Evolutionary conservation across 768 basidiomycete genomes (phyloP).

Genomic region (Dacryopinax primogenitus): DNA sequence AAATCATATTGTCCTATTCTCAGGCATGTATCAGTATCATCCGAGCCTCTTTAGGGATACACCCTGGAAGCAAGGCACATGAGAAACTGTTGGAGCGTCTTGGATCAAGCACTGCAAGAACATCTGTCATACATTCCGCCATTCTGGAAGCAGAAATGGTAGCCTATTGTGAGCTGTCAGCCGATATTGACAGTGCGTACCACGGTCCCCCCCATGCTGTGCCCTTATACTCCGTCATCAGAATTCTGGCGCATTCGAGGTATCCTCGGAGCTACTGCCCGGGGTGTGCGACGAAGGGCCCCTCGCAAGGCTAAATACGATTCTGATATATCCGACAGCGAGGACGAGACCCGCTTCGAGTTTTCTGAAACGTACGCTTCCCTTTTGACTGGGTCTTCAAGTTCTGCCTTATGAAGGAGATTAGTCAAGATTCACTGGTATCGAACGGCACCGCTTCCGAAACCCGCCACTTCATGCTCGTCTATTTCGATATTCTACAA

Average conservation of each 20-base stretch:
- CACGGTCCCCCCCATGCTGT: slow-evolving; percentile 7
- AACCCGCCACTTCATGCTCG: slow-evolving; percentile 54
- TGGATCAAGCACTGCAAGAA: neutral
- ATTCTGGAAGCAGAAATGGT: slow-evolving; percentile 84
- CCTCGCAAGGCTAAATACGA: neutral
- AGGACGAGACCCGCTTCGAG: neutral
- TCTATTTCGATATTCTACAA: slow-evolving; percentile 78
- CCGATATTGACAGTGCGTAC: slow-evolving; percentile 54
- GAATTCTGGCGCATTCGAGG: slow-evolving; percentile 66
- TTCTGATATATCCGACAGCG: neutral
- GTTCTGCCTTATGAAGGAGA: neutral
- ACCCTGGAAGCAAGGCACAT: slow-evolving; percentile 11
- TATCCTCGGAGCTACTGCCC: slow-evolving; percentile 45
- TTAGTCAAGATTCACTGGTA: slow-evolving; percentile 32
- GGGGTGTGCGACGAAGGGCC: slow-evolving; percentile 34
- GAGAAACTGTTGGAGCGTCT: slow-evolving; percentile 7
- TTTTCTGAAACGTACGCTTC: neutral
- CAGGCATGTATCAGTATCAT: slow-evolving; percentile 37
- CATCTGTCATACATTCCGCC: slow-evolving; percentile 20
- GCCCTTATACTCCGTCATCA: slow-evolving; percentile 21
- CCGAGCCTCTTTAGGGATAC: slow-evolving; percentile 43
- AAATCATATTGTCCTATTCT: neutral
- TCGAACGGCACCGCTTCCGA: slow-evolving; percentile 31
- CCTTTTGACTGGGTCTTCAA: neutral
- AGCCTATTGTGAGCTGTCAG: slow-evolving; percentile 47